Evolutionary conservation across 2,329 filamentous ascomycete genomes (phyloP).

Genomic region (Tothia fuscella): DNA sequence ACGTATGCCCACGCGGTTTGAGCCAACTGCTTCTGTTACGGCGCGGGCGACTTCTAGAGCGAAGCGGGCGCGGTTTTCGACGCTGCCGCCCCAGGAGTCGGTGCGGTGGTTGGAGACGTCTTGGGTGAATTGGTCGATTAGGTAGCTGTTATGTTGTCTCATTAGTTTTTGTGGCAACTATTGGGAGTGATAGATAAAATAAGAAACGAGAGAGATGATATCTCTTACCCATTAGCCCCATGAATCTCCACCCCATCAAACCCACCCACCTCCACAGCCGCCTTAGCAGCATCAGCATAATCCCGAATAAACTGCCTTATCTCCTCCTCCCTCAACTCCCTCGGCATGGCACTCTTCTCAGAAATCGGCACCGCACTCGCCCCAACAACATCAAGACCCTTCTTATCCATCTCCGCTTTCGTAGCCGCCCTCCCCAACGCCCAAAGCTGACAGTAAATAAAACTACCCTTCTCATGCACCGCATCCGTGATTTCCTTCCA

Average conservation of each 20-base stretch:
- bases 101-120: constrained; percentile 42
- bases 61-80: constrained; percentile 40
- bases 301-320: constrained; percentile 26
- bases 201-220: not conserved
- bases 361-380: constrained; percentile 24
- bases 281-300: constrained; percentile 32
- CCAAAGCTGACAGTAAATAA: constrained; percentile 53
- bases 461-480: constrained; percentile 50
- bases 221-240: constrained; percentile 19
- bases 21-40: constrained; percentile 38
- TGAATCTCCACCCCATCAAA: constrained; percentile 50
- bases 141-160: constrained; percentile 48
- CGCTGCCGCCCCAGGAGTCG: constrained; percentile 35
- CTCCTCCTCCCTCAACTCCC: constrained; percentile 27
- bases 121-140: constrained; percentile 52
- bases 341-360: constrained; percentile 22
- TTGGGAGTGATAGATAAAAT: constrained; percentile 24
- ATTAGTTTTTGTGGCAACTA: constrained; percentile 25
- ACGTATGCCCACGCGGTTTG: constrained; percentile 43
- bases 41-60: constrained; percentile 42
- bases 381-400: constrained; percentile 19
- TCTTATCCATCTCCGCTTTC: constrained; percentile 22
- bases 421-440: constrained; percentile 45
- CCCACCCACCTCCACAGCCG: constrained; percentile 35
- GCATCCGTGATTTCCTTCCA: constrained; percentile 51